These are phyloP conservation scores for Aaosphaeria arxii DNA, from an alignment of 2,329 filamentous ascomycete species.

Conservation along the genomic window DNA sequence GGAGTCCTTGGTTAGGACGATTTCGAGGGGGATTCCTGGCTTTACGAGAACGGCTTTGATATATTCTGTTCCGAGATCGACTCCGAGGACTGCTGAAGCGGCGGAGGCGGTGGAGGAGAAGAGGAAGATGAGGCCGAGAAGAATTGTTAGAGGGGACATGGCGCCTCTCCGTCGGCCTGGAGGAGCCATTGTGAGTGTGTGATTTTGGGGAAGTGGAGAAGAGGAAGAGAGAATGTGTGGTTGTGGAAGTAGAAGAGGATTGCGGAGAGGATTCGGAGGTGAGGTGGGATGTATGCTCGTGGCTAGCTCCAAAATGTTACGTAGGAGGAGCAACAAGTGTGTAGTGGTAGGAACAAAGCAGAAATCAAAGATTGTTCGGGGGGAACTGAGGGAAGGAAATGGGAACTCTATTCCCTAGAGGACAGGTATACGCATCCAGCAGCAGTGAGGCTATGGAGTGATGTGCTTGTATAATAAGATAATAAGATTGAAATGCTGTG, in stretches of 20 bases:
- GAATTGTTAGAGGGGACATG: slow-evolving; percentile 43
- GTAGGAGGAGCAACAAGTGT: no score
- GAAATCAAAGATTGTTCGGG: no score
- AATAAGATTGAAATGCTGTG: no score
- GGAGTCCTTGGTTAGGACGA: slow-evolving; percentile 96
- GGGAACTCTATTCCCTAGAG: slow-evolving; percentile 24
- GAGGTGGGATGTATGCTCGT: slow-evolving; percentile 17
- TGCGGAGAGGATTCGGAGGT: neutral
- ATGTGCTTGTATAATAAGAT: neutral
- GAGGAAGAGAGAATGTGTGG: neutral
- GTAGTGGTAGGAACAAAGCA: no score
- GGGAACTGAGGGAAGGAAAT: slow-evolving; percentile 5
- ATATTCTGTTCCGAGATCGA: slow-evolving; percentile 95
- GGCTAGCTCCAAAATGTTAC: neutral
- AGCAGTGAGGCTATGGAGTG: slow-evolving; percentile 14
- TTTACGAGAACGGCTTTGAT: slow-evolving; percentile 96
- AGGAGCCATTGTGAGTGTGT: slow-evolving; percentile 40
- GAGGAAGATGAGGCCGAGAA: slow-evolving; percentile 54
- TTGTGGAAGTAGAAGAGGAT: slow-evolving; percentile 1
- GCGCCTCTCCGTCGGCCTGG: slow-evolving; percentile 43
- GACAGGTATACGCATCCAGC: slow-evolving; percentile 8
- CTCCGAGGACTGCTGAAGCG: slow-evolving; percentile 77
- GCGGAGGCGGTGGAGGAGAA: slow-evolving; percentile 58
- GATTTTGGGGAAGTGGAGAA: slow-evolving; percentile 1
- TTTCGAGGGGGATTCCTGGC: slow-evolving; percentile 94